phyloP scores from a whole-genome alignment of 2,329 filamentous ascomycete genomes.

The Teratosphaeria pseudoeucalypti region DNA sequence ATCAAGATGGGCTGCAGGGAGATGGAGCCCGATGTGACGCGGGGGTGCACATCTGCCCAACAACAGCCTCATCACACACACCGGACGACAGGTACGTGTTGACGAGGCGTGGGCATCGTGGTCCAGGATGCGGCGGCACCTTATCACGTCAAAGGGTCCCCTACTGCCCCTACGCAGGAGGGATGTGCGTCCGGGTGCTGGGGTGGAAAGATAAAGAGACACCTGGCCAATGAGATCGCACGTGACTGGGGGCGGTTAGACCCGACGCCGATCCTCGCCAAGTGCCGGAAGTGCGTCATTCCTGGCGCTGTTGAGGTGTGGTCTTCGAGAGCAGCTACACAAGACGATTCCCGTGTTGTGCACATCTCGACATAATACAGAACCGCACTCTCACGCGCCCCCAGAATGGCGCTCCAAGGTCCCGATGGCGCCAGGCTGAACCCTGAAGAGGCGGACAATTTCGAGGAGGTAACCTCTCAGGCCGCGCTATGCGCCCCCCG shows the following conservation, averaged over 20 bases:
- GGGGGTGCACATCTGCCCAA: not conserved
- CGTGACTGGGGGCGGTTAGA: too few relatives aligned
- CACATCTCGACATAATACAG: not conserved
- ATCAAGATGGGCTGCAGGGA: not conserved
- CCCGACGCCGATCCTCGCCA: not conserved
- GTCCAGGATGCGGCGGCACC: not conserved
- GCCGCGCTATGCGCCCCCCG: not conserved
- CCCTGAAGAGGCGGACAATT: conserved; percentile 54
- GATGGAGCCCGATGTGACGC: not conserved
- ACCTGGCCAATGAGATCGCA: not conserved
- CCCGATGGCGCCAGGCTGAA: conserved; percentile 23
- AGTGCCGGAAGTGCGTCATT: not conserved
- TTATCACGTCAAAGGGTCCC: not conserved
- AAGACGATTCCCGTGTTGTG: not conserved
- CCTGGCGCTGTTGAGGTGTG: not conserved
- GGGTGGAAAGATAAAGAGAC: not conserved
- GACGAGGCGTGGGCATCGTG: not conserved
- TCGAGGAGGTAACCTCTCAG: conserved; percentile 17
- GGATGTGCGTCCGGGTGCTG: not conserved
- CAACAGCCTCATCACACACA: not conserved
- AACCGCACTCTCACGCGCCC: not conserved
- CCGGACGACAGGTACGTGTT: not conserved
- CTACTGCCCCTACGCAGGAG: too few relatives aligned
- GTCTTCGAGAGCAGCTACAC: not conserved
- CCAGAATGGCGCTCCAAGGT: conserved; percentile 15